Conservation (phyloP, 2,329 filamentous ascomycete species). For the Botrytis elliptica region DNA sequence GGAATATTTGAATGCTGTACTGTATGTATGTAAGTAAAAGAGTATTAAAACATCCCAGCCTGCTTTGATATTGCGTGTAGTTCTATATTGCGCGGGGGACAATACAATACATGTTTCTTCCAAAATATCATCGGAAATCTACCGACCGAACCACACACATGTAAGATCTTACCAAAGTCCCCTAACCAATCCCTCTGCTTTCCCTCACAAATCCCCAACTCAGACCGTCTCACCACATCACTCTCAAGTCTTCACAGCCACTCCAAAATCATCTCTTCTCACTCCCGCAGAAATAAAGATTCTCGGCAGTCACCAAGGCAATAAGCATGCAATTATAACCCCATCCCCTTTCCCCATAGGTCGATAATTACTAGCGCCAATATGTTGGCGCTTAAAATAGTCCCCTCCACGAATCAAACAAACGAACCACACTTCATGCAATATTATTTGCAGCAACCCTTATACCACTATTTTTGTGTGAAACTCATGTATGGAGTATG, state of each 20-base stretch:
- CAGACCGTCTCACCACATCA: background rate
- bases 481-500: background rate
- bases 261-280: background rate
- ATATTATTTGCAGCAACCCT: background rate
- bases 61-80: background rate
- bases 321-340: background rate
- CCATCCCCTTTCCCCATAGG: background rate
- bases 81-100: background rate
- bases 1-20: conserved; percentile 7
- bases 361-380: background rate
- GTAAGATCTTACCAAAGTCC: background rate
- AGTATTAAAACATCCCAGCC: background rate
- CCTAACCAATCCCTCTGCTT: background rate
- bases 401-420: background rate
- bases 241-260: background rate
- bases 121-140: background rate
- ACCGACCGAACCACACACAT: background rate
- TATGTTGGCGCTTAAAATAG: background rate
- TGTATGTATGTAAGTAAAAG: background rate
- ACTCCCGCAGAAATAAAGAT: background rate
- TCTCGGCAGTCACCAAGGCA: background rate
- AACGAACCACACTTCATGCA: background rate
- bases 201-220: background rate
- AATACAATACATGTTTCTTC: background rate
- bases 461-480: background rate